Conservation (phyloP, 2,329 filamentous ascomycete species). For the Pseudocercospora musae region DNA sequence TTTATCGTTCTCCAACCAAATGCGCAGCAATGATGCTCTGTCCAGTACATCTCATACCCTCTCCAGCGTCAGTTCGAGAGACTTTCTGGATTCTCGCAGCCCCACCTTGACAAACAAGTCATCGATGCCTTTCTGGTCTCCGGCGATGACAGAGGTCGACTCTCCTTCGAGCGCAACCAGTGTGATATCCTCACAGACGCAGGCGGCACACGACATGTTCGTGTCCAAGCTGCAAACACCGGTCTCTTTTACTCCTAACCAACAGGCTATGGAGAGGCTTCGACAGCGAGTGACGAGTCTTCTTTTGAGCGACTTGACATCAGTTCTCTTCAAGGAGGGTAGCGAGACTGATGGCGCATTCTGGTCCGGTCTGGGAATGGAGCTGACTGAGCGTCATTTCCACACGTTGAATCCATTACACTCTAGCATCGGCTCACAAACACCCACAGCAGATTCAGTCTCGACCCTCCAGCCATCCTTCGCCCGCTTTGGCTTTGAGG, state of each 20-base stretch:
- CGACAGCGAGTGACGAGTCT: conserved; percentile 74
- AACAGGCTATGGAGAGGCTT: conserved; percentile 45
- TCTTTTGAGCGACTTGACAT: conserved; percentile 83
- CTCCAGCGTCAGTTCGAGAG: conserved; percentile 45
- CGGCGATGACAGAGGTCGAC: conserved; percentile 66
- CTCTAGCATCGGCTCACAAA: conserved; percentile 19
- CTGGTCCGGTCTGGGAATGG: conserved; percentile 53
- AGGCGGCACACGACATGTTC: conserved; percentile 14
- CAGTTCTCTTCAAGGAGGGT: conserved; percentile 77
- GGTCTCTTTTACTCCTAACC: conserved; percentile 39
- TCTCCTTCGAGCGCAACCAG: conserved; percentile 62
- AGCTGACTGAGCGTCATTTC: conserved; percentile 31
- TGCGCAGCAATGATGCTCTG: conserved; percentile 26
- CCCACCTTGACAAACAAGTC: conserved; percentile 68
- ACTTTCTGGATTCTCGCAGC: conserved; percentile 67
- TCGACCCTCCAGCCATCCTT: neutral
- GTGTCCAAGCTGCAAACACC: conserved; percentile 1
- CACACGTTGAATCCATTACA: conserved; percentile 9
- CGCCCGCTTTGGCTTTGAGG: conserved; percentile 55
- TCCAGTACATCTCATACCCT: conserved; percentile 29
- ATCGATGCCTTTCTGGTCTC: conserved; percentile 79
- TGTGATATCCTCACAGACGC: conserved; percentile 42
- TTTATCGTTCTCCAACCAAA: conserved; percentile 22
- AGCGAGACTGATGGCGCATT: conserved; percentile 95
- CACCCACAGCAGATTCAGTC: conserved; percentile 7